These are phyloP conservation scores for Chenopodium album DNA, from an alignment of 148 eudicot species.

Conservation along the genomic window DNA sequence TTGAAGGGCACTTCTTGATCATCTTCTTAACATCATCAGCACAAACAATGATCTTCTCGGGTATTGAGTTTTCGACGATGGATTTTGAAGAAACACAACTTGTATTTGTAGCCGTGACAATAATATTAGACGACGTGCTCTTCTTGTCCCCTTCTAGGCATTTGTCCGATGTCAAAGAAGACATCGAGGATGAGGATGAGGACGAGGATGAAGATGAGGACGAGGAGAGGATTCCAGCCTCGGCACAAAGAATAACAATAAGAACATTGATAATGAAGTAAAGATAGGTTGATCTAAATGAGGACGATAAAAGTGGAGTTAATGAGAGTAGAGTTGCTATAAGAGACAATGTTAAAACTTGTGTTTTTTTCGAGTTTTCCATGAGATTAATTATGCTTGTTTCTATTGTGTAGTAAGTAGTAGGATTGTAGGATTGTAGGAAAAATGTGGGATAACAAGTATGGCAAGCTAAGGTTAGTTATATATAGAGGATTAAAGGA, in stretches of 20 bases:
- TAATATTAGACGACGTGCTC: background rate
- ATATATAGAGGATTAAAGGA: background rate
- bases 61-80: background rate
- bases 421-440: background rate
- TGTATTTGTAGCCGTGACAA: background rate
- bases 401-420: background rate
- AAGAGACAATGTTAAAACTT: constrained; percentile 41
- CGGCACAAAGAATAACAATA: constrained; percentile 45
- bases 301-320: constrained; percentile 48
- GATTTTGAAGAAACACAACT: background rate
- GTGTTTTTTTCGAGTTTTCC: constrained; percentile 37
- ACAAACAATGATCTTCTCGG: background rate
- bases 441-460: background rate
- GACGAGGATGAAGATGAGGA: background rate
- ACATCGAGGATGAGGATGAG: background rate
- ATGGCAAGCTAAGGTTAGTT: background rate
- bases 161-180: background rate
- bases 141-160: constrained; percentile 6
- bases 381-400: background rate
- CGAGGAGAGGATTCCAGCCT: constrained; percentile 53
- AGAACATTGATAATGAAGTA: constrained; percentile 56
- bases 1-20: constrained; percentile 47
- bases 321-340: constrained; percentile 38
- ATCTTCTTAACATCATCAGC: constrained; percentile 2
- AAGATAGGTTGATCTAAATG: constrained; percentile 42